Base-by-base conservation (phyloP, 306 rosid genomes). In the Ceratonia siliqua region DNA sequence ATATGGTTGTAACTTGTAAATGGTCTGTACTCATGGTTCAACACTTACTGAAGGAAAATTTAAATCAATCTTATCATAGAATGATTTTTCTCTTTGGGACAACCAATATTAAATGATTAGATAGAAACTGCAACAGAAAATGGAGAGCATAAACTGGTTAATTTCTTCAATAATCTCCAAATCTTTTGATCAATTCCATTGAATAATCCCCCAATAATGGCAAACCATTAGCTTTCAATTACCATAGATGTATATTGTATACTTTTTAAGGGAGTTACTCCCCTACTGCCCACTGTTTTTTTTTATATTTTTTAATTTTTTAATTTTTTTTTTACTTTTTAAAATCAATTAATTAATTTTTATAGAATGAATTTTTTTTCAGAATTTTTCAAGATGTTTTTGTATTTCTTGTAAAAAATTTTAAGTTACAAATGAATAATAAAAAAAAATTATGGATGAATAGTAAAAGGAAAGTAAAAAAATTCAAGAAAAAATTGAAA, bases 141-240 rank as follows among this genome's bases (percentile, higher is more conserved):
- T 41, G 17, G 45, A 59, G 61, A 39, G 30, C 63, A 75, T 14
- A 36, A 71, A 25, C 58, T 30, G 4, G 46, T 12, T 64, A 41
- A 12, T 21, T 76, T 36, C 70, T 76, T 71, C 80, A 62, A 69
- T 27, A 57, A 38, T 45, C 57, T 67, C 21, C 30, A 70, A 43
- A 52, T 30, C 22, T 53, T 73, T 41, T 25, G 24, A 50, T 32
- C 25, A 52, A 22, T 73, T 64, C 53, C 50, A 24, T 38, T 42
- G 45, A 50, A 55, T 33, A 64, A 24, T 59, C 35, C 48, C 10
- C 30, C 9, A 42, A 62, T 68, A 62, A 20, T n/a, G n/a, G 24
- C 70, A 69, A 81, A 62, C 2, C 36, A 21, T 62, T 41, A 27
- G 14, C 45, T 69, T 63, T 75, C 56, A 59, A 5, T 6, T 22